A percentile compares a stretch with the other conserved stretches of the same genome.
Conservation (phyloP, 371 early-diverging fungal species). For the Antonospora locustae region DNA sequence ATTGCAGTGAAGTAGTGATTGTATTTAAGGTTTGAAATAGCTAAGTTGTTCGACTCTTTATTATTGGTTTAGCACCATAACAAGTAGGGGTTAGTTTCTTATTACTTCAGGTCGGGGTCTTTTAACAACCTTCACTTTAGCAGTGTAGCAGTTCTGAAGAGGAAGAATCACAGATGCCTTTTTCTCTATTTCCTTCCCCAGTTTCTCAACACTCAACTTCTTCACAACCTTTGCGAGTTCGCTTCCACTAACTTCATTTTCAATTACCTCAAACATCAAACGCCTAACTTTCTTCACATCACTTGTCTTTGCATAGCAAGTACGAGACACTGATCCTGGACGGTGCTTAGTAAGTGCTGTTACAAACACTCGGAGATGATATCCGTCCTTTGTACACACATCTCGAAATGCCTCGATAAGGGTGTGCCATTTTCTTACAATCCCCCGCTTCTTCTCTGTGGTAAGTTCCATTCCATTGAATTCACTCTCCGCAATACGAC, state of each 20-base stretch:
- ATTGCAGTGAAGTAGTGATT: too few species aligned
- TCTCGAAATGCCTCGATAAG: constrained; percentile 91
- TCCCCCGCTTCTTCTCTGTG: constrained; percentile 93
- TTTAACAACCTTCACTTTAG: constrained; percentile 99
- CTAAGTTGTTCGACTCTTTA: too few species aligned
- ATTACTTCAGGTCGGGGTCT: too few species aligned
- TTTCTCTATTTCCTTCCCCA: constrained; percentile 90
- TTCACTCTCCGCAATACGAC: constrained; percentile 92
- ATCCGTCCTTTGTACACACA: constrained; percentile 98
- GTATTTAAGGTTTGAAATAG: too few species aligned
- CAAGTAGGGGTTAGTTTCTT: too few species aligned
- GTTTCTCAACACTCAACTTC: constrained; percentile 67
- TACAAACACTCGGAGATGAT: constrained; percentile 85
- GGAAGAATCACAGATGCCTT: constrained; percentile 88
- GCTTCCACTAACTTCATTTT: constrained; percentile 68
- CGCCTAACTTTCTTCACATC: constrained; percentile 96
- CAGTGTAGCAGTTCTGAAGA: constrained; percentile 84
- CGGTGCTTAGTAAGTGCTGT: constrained; percentile 92
- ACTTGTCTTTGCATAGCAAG: constrained; percentile 84
- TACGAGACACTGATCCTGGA: constrained; percentile 82
- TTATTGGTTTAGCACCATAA: too few species aligned
- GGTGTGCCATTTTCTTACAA: constrained; percentile 99
- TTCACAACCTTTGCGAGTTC: constrained; percentile 85
- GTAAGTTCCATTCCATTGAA: constrained; percentile 99
- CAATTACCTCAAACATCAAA: constrained; percentile 97